Conservation (phyloP, 2,329 filamentous ascomycete species). For the Verticillium albo-atrum region DNA sequence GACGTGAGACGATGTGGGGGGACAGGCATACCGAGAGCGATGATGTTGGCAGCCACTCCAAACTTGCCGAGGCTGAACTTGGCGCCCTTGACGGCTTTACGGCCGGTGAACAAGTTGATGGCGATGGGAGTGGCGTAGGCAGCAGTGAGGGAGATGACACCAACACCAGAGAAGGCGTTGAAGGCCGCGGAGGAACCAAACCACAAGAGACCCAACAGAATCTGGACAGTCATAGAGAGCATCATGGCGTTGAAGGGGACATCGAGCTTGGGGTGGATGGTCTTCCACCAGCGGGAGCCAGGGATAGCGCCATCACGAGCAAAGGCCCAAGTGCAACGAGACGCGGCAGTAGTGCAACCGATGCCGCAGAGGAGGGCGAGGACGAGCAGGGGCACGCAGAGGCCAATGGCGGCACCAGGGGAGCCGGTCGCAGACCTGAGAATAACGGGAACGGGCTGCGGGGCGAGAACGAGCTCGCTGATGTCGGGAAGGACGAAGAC, state of each 20-base stretch:
- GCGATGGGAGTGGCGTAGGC: slow-evolving; percentile 65
- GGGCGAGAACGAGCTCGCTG: slow-evolving; percentile 47
- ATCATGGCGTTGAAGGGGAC: slow-evolving; percentile 70
- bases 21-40: slow-evolving; percentile 54
- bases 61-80: slow-evolving; percentile 59
- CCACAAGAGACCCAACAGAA: slow-evolving; percentile 62
- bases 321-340: slow-evolving; percentile 66
- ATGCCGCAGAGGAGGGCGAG: slow-evolving; percentile 64
- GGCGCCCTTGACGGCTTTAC: slow-evolving; percentile 52
- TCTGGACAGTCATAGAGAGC: slow-evolving; percentile 62
- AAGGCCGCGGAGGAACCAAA: slow-evolving; percentile 67
- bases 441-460: slow-evolving; percentile 62
- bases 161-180: slow-evolving; percentile 67
- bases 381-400: slow-evolving; percentile 61
- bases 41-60: slow-evolving; percentile 57
- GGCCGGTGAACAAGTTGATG: slow-evolving; percentile 57
- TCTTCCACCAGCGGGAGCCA: slow-evolving; percentile 55
- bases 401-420: slow-evolving; percentile 55
- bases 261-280: slow-evolving; percentile 57
- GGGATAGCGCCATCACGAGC: slow-evolving; percentile 67
- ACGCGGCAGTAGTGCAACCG: slow-evolving; percentile 64
- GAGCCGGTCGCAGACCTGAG: slow-evolving; percentile 58
- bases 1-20: neutral
- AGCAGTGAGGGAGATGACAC: slow-evolving; percentile 65
- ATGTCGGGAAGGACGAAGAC: slow-evolving; percentile 66